Evolutionary conservation across 306 rosid species (phyloP), one percentile per base, ranked within the genome.

Genomic region (Argentina anserina): DNA sequence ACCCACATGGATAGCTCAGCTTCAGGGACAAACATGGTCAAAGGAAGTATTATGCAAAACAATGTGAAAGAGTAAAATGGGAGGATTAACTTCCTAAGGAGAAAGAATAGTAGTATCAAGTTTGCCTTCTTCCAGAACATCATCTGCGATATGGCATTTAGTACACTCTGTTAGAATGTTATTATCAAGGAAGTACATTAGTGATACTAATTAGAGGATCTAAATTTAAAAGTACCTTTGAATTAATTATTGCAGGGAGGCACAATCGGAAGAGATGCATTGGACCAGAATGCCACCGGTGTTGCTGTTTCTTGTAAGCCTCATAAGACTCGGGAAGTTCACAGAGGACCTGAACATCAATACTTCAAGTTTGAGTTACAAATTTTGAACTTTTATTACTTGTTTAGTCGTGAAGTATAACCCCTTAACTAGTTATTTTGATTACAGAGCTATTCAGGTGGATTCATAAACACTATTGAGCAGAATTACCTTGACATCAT

Each of bases 1-100:
- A 89, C 96, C 96, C 96, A 89, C 40, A 85, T 74, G 15, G 96
- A 89, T 66, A 89, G 87, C 86, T 85, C 92, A 2, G 96, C 96
- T 81, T 89, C 96, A 0, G 96, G 96, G 74, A 89, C 87, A 65
- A 87, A 87, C 96, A 89, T 89, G 43, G 96, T 89, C 81, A 89
- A 79, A 7, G 96, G 96, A 78, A 89, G 96, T 64, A 89, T 87
- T 62, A 89, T 87, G 89, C 96, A 89, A 83, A 89, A 89, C 37
- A 89, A 80, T 34, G 96, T 89, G 87, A 89, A 89, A 31, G 96
- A 89, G 81, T 89, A 89, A 78, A 90, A 90, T n/a, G 96, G 92
- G 70, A 87, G 84, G 76, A 90, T 90, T 70, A 90, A 79, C 79
- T 90, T 90, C 74, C 90, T 76, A 31, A 90, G 87, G 6, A 90